phyloP scores from a whole-genome alignment of 2,329 filamentous ascomycete species.

The Botrytis aclada region DNA sequence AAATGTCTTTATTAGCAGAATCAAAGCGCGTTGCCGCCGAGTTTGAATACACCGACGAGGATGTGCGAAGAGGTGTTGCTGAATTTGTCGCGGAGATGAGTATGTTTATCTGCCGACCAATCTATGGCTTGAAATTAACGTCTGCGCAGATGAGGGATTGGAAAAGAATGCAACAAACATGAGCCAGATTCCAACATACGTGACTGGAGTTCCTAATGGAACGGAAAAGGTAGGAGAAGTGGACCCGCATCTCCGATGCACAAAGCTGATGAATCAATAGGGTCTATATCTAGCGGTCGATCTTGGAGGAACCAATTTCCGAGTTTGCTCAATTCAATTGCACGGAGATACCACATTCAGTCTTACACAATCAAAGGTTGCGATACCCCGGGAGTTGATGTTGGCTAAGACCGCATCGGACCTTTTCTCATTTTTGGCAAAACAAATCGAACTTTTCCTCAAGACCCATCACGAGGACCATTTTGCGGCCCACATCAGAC shows the following conservation, averaged over 20 bases:
- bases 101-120: constrained; percentile 42
- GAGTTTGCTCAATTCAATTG: constrained; percentile 90
- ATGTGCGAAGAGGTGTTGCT: constrained; percentile 75
- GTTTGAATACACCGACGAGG: constrained; percentile 78
- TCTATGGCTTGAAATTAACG: constrained; percentile 27
- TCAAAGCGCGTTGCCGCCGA: constrained; percentile 76
- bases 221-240: constrained; percentile 76
- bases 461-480: constrained; percentile 83
- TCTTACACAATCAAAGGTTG: constrained; percentile 86
- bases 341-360: constrained; percentile 95
- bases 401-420: constrained; percentile 79
- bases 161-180: constrained; percentile 73
- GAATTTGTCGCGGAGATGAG: constrained; percentile 88
- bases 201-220: constrained; percentile 92
- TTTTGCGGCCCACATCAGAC: constrained; percentile 67
- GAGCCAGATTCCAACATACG: constrained; percentile 96
- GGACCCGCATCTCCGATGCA: background rate
- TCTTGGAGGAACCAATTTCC: constrained; percentile 97
- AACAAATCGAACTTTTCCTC: constrained; percentile 87
- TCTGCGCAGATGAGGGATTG: constrained; percentile 71
- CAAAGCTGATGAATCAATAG: constrained; percentile 37
- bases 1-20: constrained; percentile 64
- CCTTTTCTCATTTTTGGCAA: constrained; percentile 88
- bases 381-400: constrained; percentile 90
- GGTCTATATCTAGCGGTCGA: constrained; percentile 95